Base-by-base conservation (phyloP, 208 protist species). In the Herpetomonas samuelpessoai region DNA sequence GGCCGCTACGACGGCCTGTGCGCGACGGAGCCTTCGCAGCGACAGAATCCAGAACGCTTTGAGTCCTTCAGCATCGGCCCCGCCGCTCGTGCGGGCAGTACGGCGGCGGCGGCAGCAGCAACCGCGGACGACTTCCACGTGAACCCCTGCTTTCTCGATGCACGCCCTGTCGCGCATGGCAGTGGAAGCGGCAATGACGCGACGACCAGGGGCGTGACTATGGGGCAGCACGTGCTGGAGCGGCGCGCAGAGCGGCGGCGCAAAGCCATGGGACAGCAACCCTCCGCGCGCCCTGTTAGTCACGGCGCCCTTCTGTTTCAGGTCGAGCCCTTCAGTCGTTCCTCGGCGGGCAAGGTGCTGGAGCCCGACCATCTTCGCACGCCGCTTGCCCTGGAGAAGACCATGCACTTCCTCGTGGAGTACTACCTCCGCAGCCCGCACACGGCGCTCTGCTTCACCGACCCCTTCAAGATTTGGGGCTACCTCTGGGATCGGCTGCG, bases 401-500 rank as follows among this genome's bases (percentile, higher is more conserved):
- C 69, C 35, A 91, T 94, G 83, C 87, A 94, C 72, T 90, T 94
- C 53, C 73, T 94, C 19, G 87, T 90, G 0, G 72, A 94, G 53
- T 73, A 88, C 72, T 94, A 86, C 62, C 65, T 94, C 30, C 87
- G 87, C 21, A 57, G 60, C 10, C 83, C 87, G 14, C 83, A 88
- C 78, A 81, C 79, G 3, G 50, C 79, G 0, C 68, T 81, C 35
- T 74, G 79, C 41, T 87, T 81, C 69, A 57, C 71, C 2, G 74
- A 81, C 6, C 76, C 86, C 0, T 87, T 88, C 65, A 71, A 74
- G n/a, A 67, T 91, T 0, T 95, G 88, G 86, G 61, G 64, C 10
- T 89, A 92, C 63, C 65, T 95, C 46, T 95, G 88, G 86, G 83
- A 95, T 44, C 68, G 88, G 38, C 74, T 92, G 41, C 81, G 88